These are phyloP conservation scores for Penicillium angulare DNA, from an alignment of 495 filamentous ascomycete genomes.

Conservation along the genomic window DNA sequence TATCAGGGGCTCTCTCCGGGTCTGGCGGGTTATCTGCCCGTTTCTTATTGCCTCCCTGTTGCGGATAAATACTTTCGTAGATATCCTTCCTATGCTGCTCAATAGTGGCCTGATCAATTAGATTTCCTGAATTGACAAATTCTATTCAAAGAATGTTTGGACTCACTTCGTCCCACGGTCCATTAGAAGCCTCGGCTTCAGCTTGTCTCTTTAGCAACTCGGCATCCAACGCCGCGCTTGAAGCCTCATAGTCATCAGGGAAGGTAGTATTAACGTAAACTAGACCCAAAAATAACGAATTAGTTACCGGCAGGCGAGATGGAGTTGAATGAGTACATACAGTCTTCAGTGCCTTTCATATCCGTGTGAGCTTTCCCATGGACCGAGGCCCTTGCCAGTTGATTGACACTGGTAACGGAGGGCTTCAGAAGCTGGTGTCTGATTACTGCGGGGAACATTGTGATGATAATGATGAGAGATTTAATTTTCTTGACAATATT, in stretches of 20 bases:
- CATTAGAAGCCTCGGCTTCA: conserved; percentile 1
- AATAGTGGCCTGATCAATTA: conserved; percentile 11
- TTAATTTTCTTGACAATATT: background rate
- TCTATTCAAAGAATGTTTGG: background rate
- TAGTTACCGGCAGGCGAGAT: background rate
- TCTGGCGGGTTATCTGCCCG: conserved; percentile 1
- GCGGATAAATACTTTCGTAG: conserved; percentile 13
- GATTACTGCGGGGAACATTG: conserved; percentile 12
- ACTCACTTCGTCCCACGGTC: background rate
- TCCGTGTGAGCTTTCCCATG: conserved; percentile 4
- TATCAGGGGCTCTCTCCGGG: conserved; percentile 10
- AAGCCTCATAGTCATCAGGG: conserved; percentile 18
- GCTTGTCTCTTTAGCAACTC: conserved; percentile 5
- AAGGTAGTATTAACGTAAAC: conserved; percentile 16
- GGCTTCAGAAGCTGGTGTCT: conserved; percentile 11
- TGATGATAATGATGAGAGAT: background rate
- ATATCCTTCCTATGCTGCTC: conserved; percentile 16
- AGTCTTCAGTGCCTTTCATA: conserved; percentile 12
- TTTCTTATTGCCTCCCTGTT: background rate
- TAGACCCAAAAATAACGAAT: background rate
- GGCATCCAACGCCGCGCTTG: conserved; percentile 4
- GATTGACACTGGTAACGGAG: conserved; percentile 5
- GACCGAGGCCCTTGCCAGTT: conserved; percentile 5
- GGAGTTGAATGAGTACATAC: conserved; percentile 2
- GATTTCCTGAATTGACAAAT: background rate